Percentiles rank a stretch among this genome's conserved stretches.
These are phyloP conservation scores for Pleurotus pulmonarius DNA, from an alignment of 768 basidiomycete genomes.

Conservation along the genomic window DNA sequence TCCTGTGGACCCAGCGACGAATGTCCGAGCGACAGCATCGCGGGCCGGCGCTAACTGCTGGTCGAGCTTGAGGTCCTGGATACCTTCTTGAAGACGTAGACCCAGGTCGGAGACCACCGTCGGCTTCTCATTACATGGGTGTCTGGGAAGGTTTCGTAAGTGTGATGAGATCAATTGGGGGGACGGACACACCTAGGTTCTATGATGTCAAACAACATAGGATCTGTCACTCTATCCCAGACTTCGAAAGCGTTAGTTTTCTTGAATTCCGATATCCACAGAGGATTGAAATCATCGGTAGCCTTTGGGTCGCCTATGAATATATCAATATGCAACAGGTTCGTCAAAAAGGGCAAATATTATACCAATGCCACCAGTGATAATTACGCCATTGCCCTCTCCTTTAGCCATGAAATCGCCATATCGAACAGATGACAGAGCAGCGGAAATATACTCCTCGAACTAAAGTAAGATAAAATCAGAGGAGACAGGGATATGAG, in stretches of 20 bases:
- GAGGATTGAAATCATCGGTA: slow-evolving; percentile 77
- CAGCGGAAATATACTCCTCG: slow-evolving; percentile 91
- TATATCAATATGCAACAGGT: background rate
- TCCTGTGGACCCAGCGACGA: slow-evolving; percentile 69
- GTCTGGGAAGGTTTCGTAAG: slow-evolving; percentile 41
- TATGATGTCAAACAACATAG: slow-evolving; percentile 90
- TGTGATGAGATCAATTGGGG: background rate
- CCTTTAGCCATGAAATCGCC: slow-evolving; percentile 78
- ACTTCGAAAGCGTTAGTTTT: slow-evolving; percentile 83
- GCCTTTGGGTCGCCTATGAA: slow-evolving; percentile 54
- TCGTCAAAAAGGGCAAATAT: background rate
- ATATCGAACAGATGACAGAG: slow-evolving; percentile 86
- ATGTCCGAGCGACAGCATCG: slow-evolving; percentile 79
- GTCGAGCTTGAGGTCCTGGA: slow-evolving; percentile 90
- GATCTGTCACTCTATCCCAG: slow-evolving; percentile 91
- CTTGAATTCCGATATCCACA: slow-evolving; percentile 88
- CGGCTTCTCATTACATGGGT: slow-evolving; percentile 91
- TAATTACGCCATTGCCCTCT: slow-evolving; percentile 58
- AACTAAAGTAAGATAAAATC: slow-evolving; percentile 44
- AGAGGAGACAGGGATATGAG: background rate
- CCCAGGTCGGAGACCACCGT: slow-evolving; percentile 90
- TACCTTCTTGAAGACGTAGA: slow-evolving; percentile 85
- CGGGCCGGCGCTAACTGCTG: slow-evolving; percentile 92
- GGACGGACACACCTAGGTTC: slow-evolving; percentile 69
- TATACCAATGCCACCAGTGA: slow-evolving; percentile 59